Evolutionary conservation across 2,329 filamentous ascomycete species (phyloP), one percentile per base, ranked within the genome.

Genomic region (Kalaharituber pfeilii): DNA sequence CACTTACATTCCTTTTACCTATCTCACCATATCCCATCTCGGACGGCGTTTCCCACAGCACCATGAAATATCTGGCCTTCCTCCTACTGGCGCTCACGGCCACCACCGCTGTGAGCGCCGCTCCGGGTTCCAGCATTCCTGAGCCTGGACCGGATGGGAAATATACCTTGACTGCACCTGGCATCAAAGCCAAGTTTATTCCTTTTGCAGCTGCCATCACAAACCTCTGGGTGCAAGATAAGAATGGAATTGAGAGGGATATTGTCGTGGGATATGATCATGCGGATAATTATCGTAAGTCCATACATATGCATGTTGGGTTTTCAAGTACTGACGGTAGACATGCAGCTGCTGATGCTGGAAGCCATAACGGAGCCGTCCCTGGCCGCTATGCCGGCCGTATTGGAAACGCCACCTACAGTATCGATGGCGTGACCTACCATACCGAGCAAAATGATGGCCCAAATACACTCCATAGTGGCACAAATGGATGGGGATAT

Each of bases 331-430:
- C 24, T 13, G n/a, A 8, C 8, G n/a, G n/a, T n/a, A 26, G 7
- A 26, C 26, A 28, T 5, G 28, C 24, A 47, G 4, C 27, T 53
- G 50, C 44, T 28, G 58, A 57, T 26, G 51, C 75, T 57, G 83
- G 87, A 66, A 79, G 77, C 51, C 82, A 86, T 71, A 80, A 83
- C 60, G 84, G 82, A 56, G 72, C 79, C 62, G 78, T 88, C 0
- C 82, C 82, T 0, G 83, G 82, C 49, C 79, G 84, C 53, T 88
- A 88, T 66, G 84, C 84, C 56, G 88, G 88, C 67, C 80, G 84
- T 60, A 87, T 87, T 72, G 79, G 78, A 72, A 86, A 87, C 71
- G 80, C 77, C 67, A 81, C 75, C 5, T 86, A 86, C 64, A 73
- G 70, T 56, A 77, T 86, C 55, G 81, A 84, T 60, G 81, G 79